phyloP scores from a whole-genome alignment of 352 stramenopile species.

The Aphanomyces astaci region DNA sequence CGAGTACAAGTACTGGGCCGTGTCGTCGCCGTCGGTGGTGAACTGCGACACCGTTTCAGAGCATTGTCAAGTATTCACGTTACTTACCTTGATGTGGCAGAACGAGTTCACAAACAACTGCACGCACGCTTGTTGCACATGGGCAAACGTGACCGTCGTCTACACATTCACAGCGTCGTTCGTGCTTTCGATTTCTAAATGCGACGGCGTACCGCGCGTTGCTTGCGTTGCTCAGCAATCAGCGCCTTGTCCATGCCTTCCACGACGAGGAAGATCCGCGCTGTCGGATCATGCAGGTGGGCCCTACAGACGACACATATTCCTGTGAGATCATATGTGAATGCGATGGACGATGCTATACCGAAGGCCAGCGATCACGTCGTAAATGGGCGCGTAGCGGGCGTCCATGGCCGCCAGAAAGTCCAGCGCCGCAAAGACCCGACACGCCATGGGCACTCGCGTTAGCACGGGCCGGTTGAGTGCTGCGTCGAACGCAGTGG shows the following conservation, averaged over 20 bases:
- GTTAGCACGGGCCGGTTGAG: background rate
- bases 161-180: background rate
- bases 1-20: background rate
- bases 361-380: background rate
- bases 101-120: constrained; percentile 19
- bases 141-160: constrained; percentile 10
- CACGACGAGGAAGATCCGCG: constrained; percentile 5
- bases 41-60: background rate
- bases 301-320: background rate
- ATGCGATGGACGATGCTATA: background rate
- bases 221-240: background rate
- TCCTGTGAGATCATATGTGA: no score
- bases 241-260: constrained; percentile 19
- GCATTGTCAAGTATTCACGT: background rate
- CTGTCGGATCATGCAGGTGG: background rate
- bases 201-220: background rate
- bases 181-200: background rate
- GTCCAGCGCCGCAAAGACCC: background rate
- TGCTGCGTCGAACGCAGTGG: background rate
- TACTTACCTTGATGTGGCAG: constrained; percentile 14
- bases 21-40: constrained; percentile 4
- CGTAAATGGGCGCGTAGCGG: background rate
- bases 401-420: background rate
- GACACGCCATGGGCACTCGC: constrained; percentile 8
- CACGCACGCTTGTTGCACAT: constrained; percentile 9